These are phyloP conservation scores for Nannochloropsis gaditana DNA, from an alignment of 108 stramenopile species.

Conservation along the genomic window DNA sequence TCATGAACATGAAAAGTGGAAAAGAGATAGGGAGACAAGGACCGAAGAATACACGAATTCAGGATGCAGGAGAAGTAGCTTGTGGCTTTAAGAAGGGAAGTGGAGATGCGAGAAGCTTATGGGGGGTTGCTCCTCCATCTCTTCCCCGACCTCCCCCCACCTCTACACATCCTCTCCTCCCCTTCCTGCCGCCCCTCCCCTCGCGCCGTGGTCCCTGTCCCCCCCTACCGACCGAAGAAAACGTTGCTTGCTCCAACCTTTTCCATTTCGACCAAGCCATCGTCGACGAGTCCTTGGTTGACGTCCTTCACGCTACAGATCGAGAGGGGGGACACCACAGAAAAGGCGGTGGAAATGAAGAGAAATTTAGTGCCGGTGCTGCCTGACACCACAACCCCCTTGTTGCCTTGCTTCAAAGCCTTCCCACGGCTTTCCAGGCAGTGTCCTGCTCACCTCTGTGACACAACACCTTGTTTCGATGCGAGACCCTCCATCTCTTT, in stretches of 20 bases:
- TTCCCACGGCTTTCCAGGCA: too few relatives aligned
- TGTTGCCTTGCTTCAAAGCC: too few relatives aligned
- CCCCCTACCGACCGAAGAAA: too few relatives aligned
- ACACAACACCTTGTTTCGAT: not conserved
- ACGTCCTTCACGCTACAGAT: not conserved
- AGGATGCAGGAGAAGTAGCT: too few relatives aligned
- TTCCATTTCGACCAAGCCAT: not conserved
- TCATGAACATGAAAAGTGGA: too few relatives aligned
- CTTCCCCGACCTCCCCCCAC: not conserved
- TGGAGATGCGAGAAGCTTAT: too few relatives aligned
- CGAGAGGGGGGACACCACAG: not conserved
- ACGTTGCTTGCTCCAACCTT: not conserved
- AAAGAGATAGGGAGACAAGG: too few relatives aligned
- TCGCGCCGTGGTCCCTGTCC: not conserved
- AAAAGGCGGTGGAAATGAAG: not conserved
- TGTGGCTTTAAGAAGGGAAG: too few relatives aligned
- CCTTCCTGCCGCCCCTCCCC: not conserved
- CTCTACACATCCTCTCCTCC: not conserved
- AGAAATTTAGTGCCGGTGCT: not conserved
- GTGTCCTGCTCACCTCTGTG: too few relatives aligned
- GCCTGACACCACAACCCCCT: too few relatives aligned
- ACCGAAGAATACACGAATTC: too few relatives aligned
- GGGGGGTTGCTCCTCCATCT: not conserved
- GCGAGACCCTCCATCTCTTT: not conserved
- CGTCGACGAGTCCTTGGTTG: not conserved